Evolutionary conservation across 2,329 filamentous ascomycete genomes (phyloP).

Genomic region (Trichoderma simmonsii): DNA sequence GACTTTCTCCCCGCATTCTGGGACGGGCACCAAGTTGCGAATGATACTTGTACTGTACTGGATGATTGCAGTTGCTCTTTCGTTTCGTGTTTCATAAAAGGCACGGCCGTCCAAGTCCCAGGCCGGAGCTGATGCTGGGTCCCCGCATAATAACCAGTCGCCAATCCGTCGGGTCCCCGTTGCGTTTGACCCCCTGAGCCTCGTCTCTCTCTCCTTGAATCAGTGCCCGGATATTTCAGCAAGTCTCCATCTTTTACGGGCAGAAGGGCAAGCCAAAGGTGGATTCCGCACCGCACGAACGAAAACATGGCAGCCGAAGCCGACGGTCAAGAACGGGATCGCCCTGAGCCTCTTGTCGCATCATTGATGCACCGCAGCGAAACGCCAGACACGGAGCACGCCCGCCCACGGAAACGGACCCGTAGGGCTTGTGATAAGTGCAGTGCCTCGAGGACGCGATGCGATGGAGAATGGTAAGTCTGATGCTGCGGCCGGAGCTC

Average conservation of each 20-base stretch:
- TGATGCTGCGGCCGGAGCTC: neutral
- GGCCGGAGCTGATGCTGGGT: neutral
- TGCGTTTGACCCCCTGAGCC: neutral
- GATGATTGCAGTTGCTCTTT: neutral
- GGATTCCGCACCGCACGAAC: neutral
- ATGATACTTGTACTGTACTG: neutral
- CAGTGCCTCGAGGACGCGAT: conserved; percentile 40
- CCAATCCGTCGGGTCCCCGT: conserved; percentile 15
- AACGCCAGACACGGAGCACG: conserved; percentile 23
- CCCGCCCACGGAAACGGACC: conserved; percentile 30
- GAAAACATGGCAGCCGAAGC: conserved; percentile 13
- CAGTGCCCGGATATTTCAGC: conserved; percentile 3
- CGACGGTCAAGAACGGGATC: conserved; percentile 15
- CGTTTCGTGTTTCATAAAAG: neutral
- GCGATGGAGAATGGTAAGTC: conserved; percentile 44
- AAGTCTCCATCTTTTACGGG: conserved; percentile 6
- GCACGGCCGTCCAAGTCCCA: neutral
- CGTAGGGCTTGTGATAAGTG: conserved; percentile 34
- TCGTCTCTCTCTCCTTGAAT: neutral
- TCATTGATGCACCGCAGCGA: neutral
- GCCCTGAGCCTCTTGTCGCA: neutral
- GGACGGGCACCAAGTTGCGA: neutral
- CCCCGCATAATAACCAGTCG: neutral
- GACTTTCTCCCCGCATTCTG: conserved; percentile 5
- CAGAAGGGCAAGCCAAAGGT: neutral